Conservation (phyloP, 805 yeast species). For the Candida maltosa region DNA sequence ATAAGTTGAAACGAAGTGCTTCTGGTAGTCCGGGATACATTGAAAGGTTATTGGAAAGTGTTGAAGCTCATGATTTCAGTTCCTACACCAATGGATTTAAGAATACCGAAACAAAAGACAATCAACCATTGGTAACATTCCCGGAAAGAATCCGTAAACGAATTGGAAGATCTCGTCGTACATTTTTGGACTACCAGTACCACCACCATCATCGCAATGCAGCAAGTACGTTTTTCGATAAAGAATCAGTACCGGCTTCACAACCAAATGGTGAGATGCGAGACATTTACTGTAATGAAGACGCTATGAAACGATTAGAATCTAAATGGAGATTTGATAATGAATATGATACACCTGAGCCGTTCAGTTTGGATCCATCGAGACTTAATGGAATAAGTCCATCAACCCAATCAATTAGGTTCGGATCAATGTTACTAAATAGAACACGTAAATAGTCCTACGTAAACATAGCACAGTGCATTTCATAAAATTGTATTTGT, state of each 20-base stretch:
- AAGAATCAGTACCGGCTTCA: conserved; percentile 19
- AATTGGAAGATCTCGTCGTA: conserved; percentile 65
- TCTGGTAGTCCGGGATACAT: conserved; percentile 28
- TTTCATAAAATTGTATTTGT: conserved; percentile 40
- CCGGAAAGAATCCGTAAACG: conserved; percentile 70
- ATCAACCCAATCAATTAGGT: conserved; percentile 84
- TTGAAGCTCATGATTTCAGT: conserved; percentile 36
- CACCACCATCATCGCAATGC: too few species aligned
- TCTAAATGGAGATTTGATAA: conserved; percentile 69
- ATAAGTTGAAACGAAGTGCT: conserved; percentile 20
- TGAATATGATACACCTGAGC: conserved; percentile 53
- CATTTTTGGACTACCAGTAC: conserved; percentile 77
- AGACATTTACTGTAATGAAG: conserved; percentile 49
- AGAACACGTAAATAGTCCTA: too few species aligned
- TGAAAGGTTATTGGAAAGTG: conserved; percentile 36
- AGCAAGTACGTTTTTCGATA: conserved; percentile 9
- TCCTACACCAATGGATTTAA: conserved; percentile 37
- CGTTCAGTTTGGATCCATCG: conserved; percentile 76
- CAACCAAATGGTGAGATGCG: conserved; percentile 16
- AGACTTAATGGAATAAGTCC: conserved; percentile 76
- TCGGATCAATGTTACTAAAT: conserved; percentile 86
- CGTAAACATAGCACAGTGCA: too few species aligned
- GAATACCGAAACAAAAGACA: conserved; percentile 26
- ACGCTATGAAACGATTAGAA: conserved; percentile 43
- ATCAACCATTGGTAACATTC: conserved; percentile 55